Conservation (phyloP, 1,284 basidiomycete species). For the Stereum hirsutum region DNA sequence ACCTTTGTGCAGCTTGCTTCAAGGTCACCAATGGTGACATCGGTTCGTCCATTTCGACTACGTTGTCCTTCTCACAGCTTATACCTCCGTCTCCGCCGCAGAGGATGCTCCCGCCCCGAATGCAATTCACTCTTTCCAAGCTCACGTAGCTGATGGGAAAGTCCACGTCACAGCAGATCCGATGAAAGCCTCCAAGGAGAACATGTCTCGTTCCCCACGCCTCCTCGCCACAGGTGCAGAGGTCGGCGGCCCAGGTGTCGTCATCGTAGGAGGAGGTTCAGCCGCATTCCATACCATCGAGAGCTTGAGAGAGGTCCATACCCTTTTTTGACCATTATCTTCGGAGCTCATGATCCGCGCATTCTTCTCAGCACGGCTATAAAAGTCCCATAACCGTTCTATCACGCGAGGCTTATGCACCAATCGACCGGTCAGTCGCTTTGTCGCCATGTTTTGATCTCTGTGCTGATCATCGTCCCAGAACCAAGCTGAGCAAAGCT, state of each 20-base stretch:
- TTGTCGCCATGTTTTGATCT: no score
- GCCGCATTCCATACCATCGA: slow-evolving; percentile 78
- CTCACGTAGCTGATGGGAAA: slow-evolving; percentile 62
- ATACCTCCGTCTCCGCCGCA: slow-evolving; percentile 19
- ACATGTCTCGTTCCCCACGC: slow-evolving; percentile 52
- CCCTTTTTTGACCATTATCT: slow-evolving; percentile 4
- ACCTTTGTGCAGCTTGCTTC: slow-evolving; percentile 66
- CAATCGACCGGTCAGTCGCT: slow-evolving; percentile 67
- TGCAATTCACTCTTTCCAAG: slow-evolving; percentile 78
- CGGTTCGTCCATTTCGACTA: slow-evolving; percentile 29
- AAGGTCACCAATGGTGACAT: slow-evolving; percentile 76
- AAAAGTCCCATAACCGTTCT: slow-evolving; percentile 72
- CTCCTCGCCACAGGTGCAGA: slow-evolving; percentile 29
- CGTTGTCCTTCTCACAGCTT: background rate
- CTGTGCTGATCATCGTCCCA: slow-evolving; percentile 22
- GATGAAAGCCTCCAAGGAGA: slow-evolving; percentile 58
- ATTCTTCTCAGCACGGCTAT: slow-evolving; percentile 59
- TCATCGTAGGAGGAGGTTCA: slow-evolving; percentile 86
- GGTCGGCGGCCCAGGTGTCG: slow-evolving; percentile 39
- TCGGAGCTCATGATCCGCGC: background rate
- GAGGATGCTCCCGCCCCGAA: slow-evolving; percentile 90
- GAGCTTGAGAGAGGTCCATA: slow-evolving; percentile 67
- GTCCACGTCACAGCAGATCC: slow-evolving; percentile 77
- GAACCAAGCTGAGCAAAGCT: slow-evolving; percentile 87
- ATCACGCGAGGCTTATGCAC: slow-evolving; percentile 72